These are phyloP conservation scores for Phytophthora meadii DNA, from an alignment of 352 stramenopile genomes.

Conservation along the genomic window DNA sequence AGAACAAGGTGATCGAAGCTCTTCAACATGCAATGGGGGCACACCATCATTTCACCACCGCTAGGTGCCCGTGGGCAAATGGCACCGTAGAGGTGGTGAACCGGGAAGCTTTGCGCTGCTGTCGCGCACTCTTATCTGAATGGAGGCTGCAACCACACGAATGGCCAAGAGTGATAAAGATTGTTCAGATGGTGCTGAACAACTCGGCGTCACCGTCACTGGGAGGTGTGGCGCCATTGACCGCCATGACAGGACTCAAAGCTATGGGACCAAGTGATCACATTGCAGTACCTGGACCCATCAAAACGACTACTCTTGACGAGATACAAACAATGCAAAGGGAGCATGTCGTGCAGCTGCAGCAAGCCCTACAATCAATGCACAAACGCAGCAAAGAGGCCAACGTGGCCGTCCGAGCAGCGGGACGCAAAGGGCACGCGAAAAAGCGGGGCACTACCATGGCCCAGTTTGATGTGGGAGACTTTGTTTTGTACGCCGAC, in stretches of 20 bases:
- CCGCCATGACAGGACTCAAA: neutral
- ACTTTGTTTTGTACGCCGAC: no score
- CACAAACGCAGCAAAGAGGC: neutral
- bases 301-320: neutral
- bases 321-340: neutral
- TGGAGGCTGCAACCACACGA: no score
- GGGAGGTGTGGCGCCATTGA: constrained; percentile 19
- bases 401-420: neutral
- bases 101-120: no score
- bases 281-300: neutral
- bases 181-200: no score
- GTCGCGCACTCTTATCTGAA: no score
- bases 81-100: no score
- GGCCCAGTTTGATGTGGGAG: no score
- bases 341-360: neutral
- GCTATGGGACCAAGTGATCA: neutral
- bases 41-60: no score
- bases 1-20: no score
- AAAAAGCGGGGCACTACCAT: neutral
- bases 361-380: neutral
- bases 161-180: no score
- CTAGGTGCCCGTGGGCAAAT: no score
- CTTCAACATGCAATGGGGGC: no score
- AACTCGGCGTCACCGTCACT: constrained; percentile 18
- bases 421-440: neutral